phyloP scores from a whole-genome alignment of 2,329 filamentous ascomycete species.

The Colletotrichum spaethianum region DNA sequence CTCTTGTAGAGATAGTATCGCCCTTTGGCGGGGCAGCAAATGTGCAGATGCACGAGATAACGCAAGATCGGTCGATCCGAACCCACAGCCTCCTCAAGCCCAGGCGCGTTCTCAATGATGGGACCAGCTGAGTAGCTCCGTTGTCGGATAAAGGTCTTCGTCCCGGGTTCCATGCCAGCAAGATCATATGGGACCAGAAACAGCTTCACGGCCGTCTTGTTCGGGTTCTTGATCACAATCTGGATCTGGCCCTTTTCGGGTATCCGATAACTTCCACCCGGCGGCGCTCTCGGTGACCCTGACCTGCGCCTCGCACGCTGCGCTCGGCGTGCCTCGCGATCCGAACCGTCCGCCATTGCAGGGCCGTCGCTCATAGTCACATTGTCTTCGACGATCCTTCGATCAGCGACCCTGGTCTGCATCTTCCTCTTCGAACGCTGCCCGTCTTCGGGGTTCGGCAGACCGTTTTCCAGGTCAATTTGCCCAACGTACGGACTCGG shows the following conservation, averaged over 20 bases:
- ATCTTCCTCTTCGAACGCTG: slow-evolving; percentile 63
- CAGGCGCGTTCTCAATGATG: slow-evolving; percentile 77
- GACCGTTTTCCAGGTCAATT: slow-evolving; percentile 88
- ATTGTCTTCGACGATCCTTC: slow-evolving; percentile 50
- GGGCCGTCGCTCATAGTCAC: slow-evolving; percentile 41
- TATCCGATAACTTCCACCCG: slow-evolving; percentile 93
- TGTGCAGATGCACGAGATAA: slow-evolving; percentile 93
- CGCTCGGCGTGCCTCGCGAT: slow-evolving; percentile 51
- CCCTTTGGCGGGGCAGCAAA: slow-evolving; percentile 87
- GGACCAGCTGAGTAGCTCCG: slow-evolving; percentile 92
- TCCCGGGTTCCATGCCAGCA: slow-evolving; percentile 90
- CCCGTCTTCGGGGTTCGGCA: slow-evolving; percentile 68
- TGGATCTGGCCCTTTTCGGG: slow-evolving; percentile 95
- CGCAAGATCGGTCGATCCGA: slow-evolving; percentile 80
- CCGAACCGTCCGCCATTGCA: slow-evolving; percentile 42
- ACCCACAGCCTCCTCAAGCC: slow-evolving; percentile 45
- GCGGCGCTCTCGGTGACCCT: slow-evolving; percentile 70
- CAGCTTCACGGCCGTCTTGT: slow-evolving; percentile 97
- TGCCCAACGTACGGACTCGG: slow-evolving; percentile 97
- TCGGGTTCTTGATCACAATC: slow-evolving; percentile 97
- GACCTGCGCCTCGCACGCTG: slow-evolving; percentile 55
- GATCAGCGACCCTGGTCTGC: slow-evolving; percentile 60
- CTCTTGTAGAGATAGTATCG: slow-evolving; percentile 93
- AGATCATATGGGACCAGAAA: slow-evolving; percentile 96
- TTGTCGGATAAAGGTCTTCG: slow-evolving; percentile 96